phyloP scores from a whole-genome alignment of 2,329 filamentous ascomycete genomes.

The Ophiostoma montium region DNA sequence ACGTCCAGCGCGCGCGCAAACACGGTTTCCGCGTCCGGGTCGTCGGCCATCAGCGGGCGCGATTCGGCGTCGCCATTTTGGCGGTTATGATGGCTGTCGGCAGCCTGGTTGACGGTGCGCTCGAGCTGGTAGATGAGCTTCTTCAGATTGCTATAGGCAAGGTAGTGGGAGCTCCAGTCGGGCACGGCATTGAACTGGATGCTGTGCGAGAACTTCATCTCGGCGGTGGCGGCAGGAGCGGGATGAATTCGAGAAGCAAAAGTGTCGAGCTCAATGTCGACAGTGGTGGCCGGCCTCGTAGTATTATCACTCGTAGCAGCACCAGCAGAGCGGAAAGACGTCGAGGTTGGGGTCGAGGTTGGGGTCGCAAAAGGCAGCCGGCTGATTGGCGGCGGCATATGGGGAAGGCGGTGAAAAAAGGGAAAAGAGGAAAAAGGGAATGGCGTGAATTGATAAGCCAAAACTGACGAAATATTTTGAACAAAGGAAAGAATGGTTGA shows the following conservation, averaged over 20 bases:
- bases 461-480: no score
- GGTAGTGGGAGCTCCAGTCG: slow-evolving; percentile 98
- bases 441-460: background rate
- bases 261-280: background rate
- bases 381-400: background rate
- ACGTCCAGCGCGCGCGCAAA: slow-evolving; percentile 72
- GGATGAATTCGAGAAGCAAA: background rate
- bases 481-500: background rate
- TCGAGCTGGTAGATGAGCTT: slow-evolving; percentile 98
- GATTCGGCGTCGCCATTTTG: slow-evolving; percentile 79
- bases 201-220: slow-evolving; percentile 99
- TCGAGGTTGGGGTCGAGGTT: background rate
- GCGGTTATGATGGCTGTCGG: slow-evolving; percentile 41
- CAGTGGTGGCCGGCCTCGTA: background rate
- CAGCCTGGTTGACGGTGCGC: slow-evolving; percentile 52
- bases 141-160: slow-evolving; percentile 96
- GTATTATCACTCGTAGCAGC: no score
- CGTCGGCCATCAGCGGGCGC: slow-evolving; percentile 61
- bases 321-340: background rate
- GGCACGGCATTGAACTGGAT: slow-evolving; percentile 99
- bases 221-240: background rate
- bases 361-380: background rate
- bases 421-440: background rate
- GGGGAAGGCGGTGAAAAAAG: background rate
- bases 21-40: slow-evolving; percentile 58